Percentiles rank a stretch among this genome's conserved stretches.
phyloP scores from a whole-genome alignment of 1,139 yeast species.

The Magnusiomyces ingens region DNA sequence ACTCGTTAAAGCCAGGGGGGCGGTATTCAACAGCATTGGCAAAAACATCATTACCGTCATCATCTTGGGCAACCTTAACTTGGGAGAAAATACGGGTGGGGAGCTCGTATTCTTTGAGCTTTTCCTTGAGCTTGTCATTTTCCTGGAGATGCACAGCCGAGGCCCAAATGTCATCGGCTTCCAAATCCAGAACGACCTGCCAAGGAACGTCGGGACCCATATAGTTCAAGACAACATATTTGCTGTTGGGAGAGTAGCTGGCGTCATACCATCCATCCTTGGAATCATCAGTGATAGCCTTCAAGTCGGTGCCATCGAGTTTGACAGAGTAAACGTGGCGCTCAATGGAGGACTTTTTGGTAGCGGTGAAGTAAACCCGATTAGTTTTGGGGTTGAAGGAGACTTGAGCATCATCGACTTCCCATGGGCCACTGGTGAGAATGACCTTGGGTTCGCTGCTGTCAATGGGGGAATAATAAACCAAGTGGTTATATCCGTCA shows the following conservation, averaged over 20 bases:
- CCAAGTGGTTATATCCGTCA: conserved; percentile 62
- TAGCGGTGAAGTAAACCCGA: conserved; percentile 56
- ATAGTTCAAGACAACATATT: conserved; percentile 48
- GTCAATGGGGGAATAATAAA: conserved; percentile 48
- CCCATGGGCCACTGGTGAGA: conserved; percentile 64
- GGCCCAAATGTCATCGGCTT: conserved; percentile 28
- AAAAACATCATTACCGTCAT: conserved; percentile 33
- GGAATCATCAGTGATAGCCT: conserved; percentile 48
- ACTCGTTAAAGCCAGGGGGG: conserved; percentile 61
- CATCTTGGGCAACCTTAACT: conserved; percentile 39
- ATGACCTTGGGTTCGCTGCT: conserved; percentile 41
- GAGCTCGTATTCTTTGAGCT: conserved; percentile 38
- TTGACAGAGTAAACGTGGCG: conserved; percentile 49
- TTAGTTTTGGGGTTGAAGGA: conserved; percentile 49
- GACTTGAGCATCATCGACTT: conserved; percentile 51
- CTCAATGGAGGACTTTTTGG: conserved; percentile 49
- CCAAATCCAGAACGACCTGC: conserved; percentile 49
- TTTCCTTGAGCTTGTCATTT: conserved; percentile 28
- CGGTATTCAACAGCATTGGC: conserved; percentile 67
- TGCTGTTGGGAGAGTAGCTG: conserved; percentile 55
- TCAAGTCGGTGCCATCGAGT: conserved; percentile 39
- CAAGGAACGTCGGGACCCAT: conserved; percentile 62
- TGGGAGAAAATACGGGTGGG: conserved; percentile 52
- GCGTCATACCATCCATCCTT: conserved; percentile 62
- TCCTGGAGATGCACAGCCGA: conserved; percentile 34